A percentile compares a stretch with the other conserved stretches of the same genome.
Conservation (phyloP, 1,284 basidiomycete genomes). For the Ustilago tritici region DNA sequence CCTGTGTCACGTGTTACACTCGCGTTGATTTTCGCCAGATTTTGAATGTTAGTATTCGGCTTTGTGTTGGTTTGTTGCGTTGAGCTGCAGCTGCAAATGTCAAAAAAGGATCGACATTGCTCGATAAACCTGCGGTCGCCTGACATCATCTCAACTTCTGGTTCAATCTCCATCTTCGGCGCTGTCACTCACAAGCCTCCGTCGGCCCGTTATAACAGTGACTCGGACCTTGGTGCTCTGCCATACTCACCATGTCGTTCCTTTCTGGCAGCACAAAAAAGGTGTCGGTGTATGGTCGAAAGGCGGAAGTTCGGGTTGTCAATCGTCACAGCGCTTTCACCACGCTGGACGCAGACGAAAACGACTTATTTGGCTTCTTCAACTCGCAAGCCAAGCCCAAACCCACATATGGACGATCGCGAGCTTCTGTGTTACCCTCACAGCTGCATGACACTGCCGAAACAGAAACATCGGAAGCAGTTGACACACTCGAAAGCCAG, state of each 20-base stretch:
- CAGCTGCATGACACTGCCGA: not conserved
- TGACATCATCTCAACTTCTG: not conserved
- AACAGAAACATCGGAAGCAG: not conserved
- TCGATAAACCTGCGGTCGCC: not conserved
- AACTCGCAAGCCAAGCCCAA: slow-evolving; percentile 26
- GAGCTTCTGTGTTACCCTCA: slow-evolving; percentile 20
- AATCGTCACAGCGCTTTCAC: slow-evolving; percentile 35
- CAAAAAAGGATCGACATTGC: not conserved
- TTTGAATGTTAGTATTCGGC: not conserved
- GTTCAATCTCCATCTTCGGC: not conserved
- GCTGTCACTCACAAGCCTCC: not conserved
- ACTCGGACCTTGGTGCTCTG: not conserved
- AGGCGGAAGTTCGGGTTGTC: slow-evolving; percentile 31
- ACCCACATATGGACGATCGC: slow-evolving; percentile 25
- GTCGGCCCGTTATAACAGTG: too few relatives aligned
- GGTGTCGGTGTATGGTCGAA: slow-evolving; percentile 52
- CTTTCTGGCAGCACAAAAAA: slow-evolving; percentile 44
- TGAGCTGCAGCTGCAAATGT: not conserved
- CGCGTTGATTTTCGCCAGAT: slow-evolving; percentile 22
- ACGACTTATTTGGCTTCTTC: slow-evolving; percentile 50
- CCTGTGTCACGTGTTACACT: slow-evolving; percentile 25
- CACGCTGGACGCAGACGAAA: slow-evolving; percentile 32
- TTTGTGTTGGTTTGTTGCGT: slow-evolving; percentile 6
- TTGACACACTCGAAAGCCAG: slow-evolving; percentile 3
- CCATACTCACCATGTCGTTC: slow-evolving; percentile 25